These are phyloP conservation scores for Haematococcus lacustris DNA, from an alignment of 139 green algal species.

Conservation along the genomic window DNA sequence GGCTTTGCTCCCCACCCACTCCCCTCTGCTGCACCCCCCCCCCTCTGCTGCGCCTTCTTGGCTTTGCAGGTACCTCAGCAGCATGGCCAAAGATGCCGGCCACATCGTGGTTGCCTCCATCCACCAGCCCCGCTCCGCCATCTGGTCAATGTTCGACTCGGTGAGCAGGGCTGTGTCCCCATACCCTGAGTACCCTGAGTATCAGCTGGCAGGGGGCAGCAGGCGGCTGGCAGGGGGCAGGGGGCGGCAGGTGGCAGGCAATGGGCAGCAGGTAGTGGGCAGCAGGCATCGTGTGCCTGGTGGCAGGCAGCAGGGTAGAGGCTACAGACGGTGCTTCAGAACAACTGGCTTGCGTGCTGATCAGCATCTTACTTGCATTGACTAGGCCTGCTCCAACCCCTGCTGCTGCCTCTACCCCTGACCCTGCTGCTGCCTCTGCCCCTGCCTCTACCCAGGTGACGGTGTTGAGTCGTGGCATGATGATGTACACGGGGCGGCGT, in stretches of 20 bases:
- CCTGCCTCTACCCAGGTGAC: constrained; percentile 46
- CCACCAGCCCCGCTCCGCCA: constrained; percentile 78
- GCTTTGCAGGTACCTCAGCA: constrained; percentile 23
- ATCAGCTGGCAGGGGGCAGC: no score
- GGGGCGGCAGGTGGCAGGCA: no score
- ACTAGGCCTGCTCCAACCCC: not conserved
- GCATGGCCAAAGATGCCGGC: constrained; percentile 51
- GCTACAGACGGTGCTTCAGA: not conserved
- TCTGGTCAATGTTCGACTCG: constrained; percentile 83
- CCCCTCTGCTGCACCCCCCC: no score
- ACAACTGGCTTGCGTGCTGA: not conserved
- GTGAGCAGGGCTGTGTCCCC: no score
- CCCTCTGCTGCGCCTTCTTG: not conserved
- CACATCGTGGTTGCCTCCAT: constrained; percentile 76
- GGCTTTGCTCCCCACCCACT: not conserved
- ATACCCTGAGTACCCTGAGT: no score
- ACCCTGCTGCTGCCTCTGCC: not conserved
- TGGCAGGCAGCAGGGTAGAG: not conserved
- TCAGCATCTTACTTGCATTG: not conserved
- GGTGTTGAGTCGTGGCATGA: constrained; percentile 51
- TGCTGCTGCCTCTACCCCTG: not conserved
- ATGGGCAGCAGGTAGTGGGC: not conserved
- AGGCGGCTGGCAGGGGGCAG: not conserved
- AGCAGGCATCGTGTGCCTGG: not conserved
- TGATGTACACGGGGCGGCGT: constrained; percentile 27